Percentiles rank a stretch among this genome's conserved stretches.
These are phyloP conservation scores for Volutella citrinella DNA, from an alignment of 2,329 filamentous ascomycete genomes.

Conservation along the genomic window DNA sequence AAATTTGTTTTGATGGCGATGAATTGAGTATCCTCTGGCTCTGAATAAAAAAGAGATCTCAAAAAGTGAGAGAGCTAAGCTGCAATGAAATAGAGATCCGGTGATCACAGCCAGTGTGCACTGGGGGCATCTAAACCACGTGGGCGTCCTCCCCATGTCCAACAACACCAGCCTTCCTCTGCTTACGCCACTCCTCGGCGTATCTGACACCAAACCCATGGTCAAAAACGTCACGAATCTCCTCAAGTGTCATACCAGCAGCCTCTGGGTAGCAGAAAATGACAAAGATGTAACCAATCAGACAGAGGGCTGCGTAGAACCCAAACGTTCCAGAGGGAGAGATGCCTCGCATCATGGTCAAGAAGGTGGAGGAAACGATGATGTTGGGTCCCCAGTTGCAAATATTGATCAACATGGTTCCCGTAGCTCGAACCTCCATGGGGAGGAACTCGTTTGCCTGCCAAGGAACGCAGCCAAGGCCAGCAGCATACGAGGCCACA, in stretches of 20 bases:
- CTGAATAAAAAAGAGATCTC: no score
- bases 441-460: slow-evolving; percentile 21
- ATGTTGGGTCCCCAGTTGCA: slow-evolving; percentile 41
- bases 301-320: slow-evolving; percentile 13
- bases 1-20: no score
- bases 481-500: slow-evolving; percentile 20
- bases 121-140: no score
- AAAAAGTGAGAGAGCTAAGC: no score
- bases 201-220: slow-evolving; percentile 41
- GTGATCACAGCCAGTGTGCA: no score
- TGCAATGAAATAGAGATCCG: no score
- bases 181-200: slow-evolving; percentile 15
- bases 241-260: slow-evolving; percentile 50
- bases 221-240: slow-evolving; percentile 45
- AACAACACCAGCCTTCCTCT: slow-evolving; percentile 9
- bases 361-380: slow-evolving; percentile 13
- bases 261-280: slow-evolving; percentile 48
- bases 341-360: slow-evolving; percentile 17
- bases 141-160: slow-evolving; percentile 1
- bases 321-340: slow-evolving; percentile 14
- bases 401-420: slow-evolving; percentile 43
- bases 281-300: slow-evolving; percentile 29
- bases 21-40: no score
- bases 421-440: slow-evolving; percentile 42
- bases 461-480: slow-evolving; percentile 18